Percentiles rank a stretch among this genome's conserved stretches.
phyloP scores from a whole-genome alignment of 2,329 filamentous ascomycete genomes.

The Xylariaceae sp. region DNA sequence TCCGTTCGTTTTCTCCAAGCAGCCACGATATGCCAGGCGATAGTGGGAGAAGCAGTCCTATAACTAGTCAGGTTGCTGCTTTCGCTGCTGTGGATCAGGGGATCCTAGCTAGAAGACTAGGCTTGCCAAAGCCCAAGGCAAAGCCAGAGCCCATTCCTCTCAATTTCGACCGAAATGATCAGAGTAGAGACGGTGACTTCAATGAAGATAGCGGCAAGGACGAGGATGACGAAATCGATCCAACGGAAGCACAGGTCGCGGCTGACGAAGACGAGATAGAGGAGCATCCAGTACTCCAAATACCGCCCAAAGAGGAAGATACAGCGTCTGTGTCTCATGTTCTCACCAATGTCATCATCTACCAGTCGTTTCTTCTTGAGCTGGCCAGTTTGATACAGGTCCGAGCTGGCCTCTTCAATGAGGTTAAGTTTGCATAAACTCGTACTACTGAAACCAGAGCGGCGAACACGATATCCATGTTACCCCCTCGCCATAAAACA shows the following conservation, averaged over 20 bases:
- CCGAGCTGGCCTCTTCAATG: conserved; percentile 70
- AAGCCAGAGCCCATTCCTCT: conserved; percentile 43
- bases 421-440: conserved; percentile 59
- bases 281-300: conserved; percentile 24
- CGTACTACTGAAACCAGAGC: no score
- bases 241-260: conserved; percentile 21
- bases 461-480: no score
- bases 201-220: conserved; percentile 26
- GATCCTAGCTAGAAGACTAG: conserved; percentile 54
- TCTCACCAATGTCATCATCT: conserved; percentile 72
- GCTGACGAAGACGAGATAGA: conserved; percentile 27
- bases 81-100: conserved; percentile 63
- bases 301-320: conserved; percentile 30
- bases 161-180: conserved; percentile 34
- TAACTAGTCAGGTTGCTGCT: conserved; percentile 52
- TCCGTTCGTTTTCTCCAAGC: conserved; percentile 40
- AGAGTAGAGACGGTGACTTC: conserved; percentile 17
- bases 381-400: conserved; percentile 71
- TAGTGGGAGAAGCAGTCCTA: conserved; percentile 30
- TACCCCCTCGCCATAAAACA: no score
- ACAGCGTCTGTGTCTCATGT: conserved; percentile 71
- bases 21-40: conserved; percentile 29
- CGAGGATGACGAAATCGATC: conserved; percentile 23
- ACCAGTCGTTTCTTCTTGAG: conserved; percentile 78
- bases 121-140: conserved; percentile 40